These are phyloP conservation scores for Globomyces pollinis-pini DNA, from an alignment of 192 early-diverging fungal species.

Conservation along the genomic window DNA sequence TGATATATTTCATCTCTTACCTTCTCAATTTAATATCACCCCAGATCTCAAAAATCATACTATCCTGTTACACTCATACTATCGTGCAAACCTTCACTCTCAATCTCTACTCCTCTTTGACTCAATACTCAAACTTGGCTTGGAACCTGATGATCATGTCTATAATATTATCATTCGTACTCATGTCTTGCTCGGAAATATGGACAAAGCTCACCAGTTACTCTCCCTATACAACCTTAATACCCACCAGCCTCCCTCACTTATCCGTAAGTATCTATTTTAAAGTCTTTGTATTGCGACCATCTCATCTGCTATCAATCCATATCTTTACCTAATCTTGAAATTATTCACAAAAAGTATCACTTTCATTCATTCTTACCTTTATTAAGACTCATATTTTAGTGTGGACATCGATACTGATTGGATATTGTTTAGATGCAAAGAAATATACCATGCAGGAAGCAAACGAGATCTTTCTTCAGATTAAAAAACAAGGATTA, in stretches of 20 bases:
- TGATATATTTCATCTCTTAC: no score
- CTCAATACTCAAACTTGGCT: neutral
- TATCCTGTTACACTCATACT: no score
- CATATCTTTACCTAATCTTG: neutral
- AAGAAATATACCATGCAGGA: neutral
- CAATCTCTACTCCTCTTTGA: no score
- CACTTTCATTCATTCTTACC: neutral
- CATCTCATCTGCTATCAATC: neutral
- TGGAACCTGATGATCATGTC: neutral
- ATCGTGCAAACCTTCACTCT: no score
- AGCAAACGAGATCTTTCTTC: neutral
- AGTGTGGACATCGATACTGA: no score
- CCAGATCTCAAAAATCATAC: no score
- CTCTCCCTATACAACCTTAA: no score
- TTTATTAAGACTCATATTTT: no score
- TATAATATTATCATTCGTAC: constrained; percentile 5
- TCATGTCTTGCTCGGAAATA: no score
- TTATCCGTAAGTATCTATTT: neutral
- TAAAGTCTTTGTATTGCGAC: neutral
- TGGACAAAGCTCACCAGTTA: no score
- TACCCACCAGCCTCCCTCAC: neutral
- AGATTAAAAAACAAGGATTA: neutral
- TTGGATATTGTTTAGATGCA: neutral
- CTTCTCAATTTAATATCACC: no score
- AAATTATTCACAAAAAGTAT: neutral